Conservation (phyloP, 108 stramenopile genomes). For the Nitzschia palea region DNA sequence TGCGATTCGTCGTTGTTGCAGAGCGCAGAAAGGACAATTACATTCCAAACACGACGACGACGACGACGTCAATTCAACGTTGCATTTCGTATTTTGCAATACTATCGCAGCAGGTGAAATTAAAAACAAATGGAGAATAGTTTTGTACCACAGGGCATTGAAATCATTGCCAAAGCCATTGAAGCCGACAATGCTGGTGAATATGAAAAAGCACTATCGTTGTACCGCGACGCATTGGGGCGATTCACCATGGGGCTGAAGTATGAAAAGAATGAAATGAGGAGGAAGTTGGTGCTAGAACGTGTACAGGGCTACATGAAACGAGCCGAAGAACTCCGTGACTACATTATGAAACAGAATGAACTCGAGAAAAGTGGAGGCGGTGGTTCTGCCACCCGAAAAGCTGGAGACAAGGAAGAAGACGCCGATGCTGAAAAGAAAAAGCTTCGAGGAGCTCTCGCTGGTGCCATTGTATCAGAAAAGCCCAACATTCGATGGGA, state of each 20-base stretch:
- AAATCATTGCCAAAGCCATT: slow-evolving; percentile 82
- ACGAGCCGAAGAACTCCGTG: slow-evolving; percentile 95
- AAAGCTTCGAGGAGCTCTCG: slow-evolving; percentile 80
- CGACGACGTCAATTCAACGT: too few relatives aligned
- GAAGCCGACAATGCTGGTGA: slow-evolving; percentile 90
- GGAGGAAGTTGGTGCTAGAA: slow-evolving; percentile 88
- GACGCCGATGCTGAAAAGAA: slow-evolving; percentile 79
- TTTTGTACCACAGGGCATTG: slow-evolving; percentile 91
- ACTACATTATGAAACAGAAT: slow-evolving; percentile 74
- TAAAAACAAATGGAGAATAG: slow-evolving; percentile 89
- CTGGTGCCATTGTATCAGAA: slow-evolving; percentile 85
- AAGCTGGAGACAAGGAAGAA: slow-evolving; percentile 62
- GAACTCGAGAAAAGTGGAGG: slow-evolving; percentile 67
- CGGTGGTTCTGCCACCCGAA: slow-evolving; percentile 40
- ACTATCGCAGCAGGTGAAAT: too few relatives aligned
- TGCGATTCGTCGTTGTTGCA: too few relatives aligned
- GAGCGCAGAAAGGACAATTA: too few relatives aligned
- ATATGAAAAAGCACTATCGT: slow-evolving; percentile 81
- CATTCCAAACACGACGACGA: too few relatives aligned
- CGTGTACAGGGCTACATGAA: slow-evolving; percentile 98
- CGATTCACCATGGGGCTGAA: slow-evolving; percentile 96
- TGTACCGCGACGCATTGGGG: slow-evolving; percentile 85
- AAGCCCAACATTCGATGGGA: slow-evolving; percentile 98
- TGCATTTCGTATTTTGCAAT: too few relatives aligned
- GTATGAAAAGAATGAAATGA: slow-evolving; percentile 96